phyloP scores from a whole-genome alignment of 345 rosid genomes.

The Eucalyptus cloeziana region DNA sequence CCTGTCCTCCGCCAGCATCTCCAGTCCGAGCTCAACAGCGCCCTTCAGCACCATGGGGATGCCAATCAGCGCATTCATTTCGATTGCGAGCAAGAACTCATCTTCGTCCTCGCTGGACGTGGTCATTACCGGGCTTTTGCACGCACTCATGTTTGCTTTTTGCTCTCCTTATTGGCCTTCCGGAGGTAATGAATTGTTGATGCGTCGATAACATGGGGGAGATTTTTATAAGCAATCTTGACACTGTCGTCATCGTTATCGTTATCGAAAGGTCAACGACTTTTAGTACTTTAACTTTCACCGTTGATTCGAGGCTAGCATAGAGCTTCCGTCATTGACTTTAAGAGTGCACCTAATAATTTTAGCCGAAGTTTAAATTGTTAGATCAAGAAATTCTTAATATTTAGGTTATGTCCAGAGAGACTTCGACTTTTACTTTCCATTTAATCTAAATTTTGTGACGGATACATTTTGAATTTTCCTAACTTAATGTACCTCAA shows the following conservation, averaged over 20 bases:
- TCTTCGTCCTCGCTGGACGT: neutral
- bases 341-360: no score
- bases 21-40: neutral
- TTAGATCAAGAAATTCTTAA: no score
- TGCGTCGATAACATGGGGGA: neutral
- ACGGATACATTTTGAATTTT: no score
- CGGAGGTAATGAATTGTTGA: neutral
- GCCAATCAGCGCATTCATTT: neutral
- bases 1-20: neutral
- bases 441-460: no score
- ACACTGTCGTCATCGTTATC: neutral
- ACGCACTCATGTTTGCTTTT: neutral
- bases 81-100: neutral
- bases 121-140: neutral
- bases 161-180: neutral
- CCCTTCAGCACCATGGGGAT: neutral
- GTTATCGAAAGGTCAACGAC: no score
- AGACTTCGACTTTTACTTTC: no score
- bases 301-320: no score
- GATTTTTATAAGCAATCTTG: neutral
- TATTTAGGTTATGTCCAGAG: no score
- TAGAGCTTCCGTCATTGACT: no score
- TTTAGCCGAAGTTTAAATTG: no score
- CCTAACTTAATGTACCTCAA: no score
- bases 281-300: no score